Evolutionary conservation across 2,329 filamentous ascomycete genomes (phyloP).

Genomic region (Ophiosphaerella narmari): DNA sequence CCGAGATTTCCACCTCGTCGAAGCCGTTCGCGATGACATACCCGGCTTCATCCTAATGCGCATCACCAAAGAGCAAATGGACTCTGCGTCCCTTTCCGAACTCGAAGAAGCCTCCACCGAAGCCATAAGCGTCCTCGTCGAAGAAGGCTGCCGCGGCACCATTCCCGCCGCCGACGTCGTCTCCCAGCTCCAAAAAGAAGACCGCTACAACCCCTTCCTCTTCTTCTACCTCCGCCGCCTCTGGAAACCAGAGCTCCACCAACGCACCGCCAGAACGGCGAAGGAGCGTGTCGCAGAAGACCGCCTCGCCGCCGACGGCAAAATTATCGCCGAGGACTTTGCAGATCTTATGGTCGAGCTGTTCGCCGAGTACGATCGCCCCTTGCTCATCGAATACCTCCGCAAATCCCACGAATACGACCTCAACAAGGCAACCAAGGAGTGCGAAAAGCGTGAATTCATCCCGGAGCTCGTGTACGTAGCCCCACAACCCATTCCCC

Average conservation of each 20-base stretch:
- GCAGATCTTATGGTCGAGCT: constrained; percentile 84
- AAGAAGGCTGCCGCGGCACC: constrained; percentile 88
- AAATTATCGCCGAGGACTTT: constrained; percentile 78
- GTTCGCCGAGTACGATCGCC: constrained; percentile 82
- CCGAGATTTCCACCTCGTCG: constrained; percentile 84
- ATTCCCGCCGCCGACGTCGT: constrained; percentile 80
- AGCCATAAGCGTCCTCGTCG: constrained; percentile 82
- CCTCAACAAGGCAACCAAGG: constrained; percentile 76
- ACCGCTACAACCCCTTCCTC: constrained; percentile 69
- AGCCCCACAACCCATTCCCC: background rate
- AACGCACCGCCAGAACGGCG: constrained; percentile 41
- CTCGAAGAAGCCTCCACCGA: constrained; percentile 81
- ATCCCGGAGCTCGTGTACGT: constrained; percentile 82
- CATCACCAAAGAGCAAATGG: constrained; percentile 73
- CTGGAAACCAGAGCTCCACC: constrained; percentile 75
- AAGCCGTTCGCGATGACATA: constrained; percentile 87
- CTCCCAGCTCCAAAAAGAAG: constrained; percentile 64
- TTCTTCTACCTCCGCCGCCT: constrained; percentile 90
- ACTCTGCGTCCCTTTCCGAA: constrained; percentile 68
- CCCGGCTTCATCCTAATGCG: constrained; percentile 84
- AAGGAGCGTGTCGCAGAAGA: constrained; percentile 46
- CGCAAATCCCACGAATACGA: constrained; percentile 83
- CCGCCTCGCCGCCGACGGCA: constrained; percentile 61
- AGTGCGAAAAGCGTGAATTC: constrained; percentile 81
- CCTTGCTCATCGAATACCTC: constrained; percentile 83